Evolutionary conservation across 306 rosid genomes (phyloP).

Genomic region (Luffa aegyptiaca): DNA sequence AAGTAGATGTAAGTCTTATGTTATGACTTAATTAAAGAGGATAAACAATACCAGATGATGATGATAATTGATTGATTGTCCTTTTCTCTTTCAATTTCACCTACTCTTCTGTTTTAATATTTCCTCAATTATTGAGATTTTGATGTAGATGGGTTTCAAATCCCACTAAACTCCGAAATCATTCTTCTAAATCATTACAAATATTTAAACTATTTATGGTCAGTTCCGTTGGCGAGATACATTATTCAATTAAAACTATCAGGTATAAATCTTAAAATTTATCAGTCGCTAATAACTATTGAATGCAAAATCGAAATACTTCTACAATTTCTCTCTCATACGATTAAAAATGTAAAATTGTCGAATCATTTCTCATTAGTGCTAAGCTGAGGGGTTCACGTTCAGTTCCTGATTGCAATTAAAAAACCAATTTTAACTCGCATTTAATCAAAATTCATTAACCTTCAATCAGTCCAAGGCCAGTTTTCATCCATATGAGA

Average conservation of each 20-base stretch:
- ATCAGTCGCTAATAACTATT: too few species aligned
- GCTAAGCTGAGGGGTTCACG: too few species aligned
- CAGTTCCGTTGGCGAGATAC: too few species aligned
- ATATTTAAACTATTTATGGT: neutral
- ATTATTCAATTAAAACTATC: too few species aligned
- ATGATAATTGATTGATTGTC: neutral
- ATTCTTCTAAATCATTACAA: neutral
- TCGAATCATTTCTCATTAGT: too few species aligned
- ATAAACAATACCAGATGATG: neutral
- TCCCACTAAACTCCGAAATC: neutral
- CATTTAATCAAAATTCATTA: neutral
- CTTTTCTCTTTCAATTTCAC: neutral
- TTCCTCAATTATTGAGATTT: conserved; percentile 2
- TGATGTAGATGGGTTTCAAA: neutral
- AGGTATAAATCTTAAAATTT: too few species aligned
- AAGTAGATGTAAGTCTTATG: too few species aligned
- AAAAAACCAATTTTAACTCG: neutral
- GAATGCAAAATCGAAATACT: too few species aligned
- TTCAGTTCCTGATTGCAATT: too few species aligned
- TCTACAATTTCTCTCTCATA: too few species aligned
- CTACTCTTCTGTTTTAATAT: neutral
- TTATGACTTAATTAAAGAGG: neutral
- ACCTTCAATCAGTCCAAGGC: neutral
- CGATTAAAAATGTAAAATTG: too few species aligned
- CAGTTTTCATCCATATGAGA: neutral